phyloP scores from a whole-genome alignment of 768 basidiomycete genomes.

The Kwoniella dendrophila region DNA sequence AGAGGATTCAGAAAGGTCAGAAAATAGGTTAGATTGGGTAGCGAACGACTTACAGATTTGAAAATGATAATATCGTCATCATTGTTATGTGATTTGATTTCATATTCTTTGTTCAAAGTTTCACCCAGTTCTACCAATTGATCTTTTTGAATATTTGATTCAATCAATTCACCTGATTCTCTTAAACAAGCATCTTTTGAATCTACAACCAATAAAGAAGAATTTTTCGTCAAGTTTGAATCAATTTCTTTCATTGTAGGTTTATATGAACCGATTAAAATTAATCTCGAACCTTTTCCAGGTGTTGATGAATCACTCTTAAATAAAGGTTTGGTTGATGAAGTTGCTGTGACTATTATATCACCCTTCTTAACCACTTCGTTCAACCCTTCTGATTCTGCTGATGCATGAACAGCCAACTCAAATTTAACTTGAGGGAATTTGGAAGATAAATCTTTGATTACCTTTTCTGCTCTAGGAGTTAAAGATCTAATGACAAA shows the following conservation, averaged over 20 bases:
- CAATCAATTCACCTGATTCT: conserved; percentile 83
- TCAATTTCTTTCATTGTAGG: conserved; percentile 80
- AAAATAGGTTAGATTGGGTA: neutral
- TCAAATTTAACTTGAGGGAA: conserved; percentile 26
- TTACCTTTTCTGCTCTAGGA: conserved; percentile 46
- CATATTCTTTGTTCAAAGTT: conserved; percentile 55
- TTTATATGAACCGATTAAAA: conserved; percentile 80
- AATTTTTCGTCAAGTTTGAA: conserved; percentile 62
- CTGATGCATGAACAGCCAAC: conserved; percentile 11
- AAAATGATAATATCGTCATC: conserved; percentile 66
- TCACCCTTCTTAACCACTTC: conserved; percentile 61
- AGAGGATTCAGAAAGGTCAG: neutral
- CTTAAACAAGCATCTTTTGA: conserved; percentile 68
- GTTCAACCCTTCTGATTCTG: conserved; percentile 5
- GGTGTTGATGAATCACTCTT: conserved; percentile 64
- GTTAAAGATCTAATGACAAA: conserved; percentile 58
- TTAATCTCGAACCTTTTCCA: conserved; percentile 65
- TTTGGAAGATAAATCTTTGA: conserved; percentile 14
- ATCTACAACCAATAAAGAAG: conserved; percentile 70
- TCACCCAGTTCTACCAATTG: conserved; percentile 73
- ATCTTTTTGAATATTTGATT: conserved; percentile 56
- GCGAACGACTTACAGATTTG: conserved; percentile 70
- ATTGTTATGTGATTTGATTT: conserved; percentile 1
- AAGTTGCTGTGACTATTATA: conserved; percentile 75
- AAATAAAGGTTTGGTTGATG: conserved; percentile 72